phyloP scores from a whole-genome alignment of 768 basidiomycete species.

The Agrocybe pediades region DNA sequence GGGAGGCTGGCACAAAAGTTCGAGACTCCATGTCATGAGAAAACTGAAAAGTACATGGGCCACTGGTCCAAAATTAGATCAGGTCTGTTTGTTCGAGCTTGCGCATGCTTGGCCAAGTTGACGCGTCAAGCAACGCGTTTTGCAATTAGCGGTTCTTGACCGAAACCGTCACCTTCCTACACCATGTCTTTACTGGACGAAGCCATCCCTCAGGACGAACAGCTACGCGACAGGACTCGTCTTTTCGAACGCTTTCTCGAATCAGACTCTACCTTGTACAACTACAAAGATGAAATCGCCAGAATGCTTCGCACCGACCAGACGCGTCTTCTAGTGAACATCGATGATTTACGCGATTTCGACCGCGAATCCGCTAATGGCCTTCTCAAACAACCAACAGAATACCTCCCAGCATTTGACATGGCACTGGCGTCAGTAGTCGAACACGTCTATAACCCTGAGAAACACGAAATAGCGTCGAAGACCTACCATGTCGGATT shows the following conservation, averaged over 20 bases:
- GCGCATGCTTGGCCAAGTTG: conserved; percentile 22
- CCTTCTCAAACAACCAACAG: conserved; percentile 83
- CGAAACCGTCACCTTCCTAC: conserved; percentile 8
- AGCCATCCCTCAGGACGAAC: conserved; percentile 66
- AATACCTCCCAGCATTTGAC: conserved; percentile 89
- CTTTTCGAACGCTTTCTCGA: conserved; percentile 84
- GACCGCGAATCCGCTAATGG: conserved; percentile 87
- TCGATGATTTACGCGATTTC: conserved; percentile 94
- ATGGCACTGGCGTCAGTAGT: conserved; percentile 77
- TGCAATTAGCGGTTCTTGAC: conserved; percentile 19
- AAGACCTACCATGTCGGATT: conserved; percentile 89
- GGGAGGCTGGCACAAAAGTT: too few species aligned
- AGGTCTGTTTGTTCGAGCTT: conserved; percentile 15
- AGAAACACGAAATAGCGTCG: conserved; percentile 80
- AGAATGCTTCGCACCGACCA: conserved; percentile 82
- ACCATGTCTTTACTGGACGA: conserved; percentile 54
- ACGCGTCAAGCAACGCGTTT: conserved; percentile 25
- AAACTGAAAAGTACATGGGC: too few species aligned
- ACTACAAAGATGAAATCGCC: conserved; percentile 84
- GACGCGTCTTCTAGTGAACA: conserved; percentile 90
- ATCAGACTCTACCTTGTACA: conserved; percentile 65
- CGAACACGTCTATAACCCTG: conserved; percentile 69
- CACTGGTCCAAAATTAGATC: too few species aligned
- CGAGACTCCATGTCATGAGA: too few species aligned
- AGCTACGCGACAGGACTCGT: conserved; percentile 73